A percentile compares a stretch with the other conserved stretches of the same genome.
phyloP scores from a whole-genome alignment of 352 stramenopile species.

The Globisporangium orthogonon region DNA sequence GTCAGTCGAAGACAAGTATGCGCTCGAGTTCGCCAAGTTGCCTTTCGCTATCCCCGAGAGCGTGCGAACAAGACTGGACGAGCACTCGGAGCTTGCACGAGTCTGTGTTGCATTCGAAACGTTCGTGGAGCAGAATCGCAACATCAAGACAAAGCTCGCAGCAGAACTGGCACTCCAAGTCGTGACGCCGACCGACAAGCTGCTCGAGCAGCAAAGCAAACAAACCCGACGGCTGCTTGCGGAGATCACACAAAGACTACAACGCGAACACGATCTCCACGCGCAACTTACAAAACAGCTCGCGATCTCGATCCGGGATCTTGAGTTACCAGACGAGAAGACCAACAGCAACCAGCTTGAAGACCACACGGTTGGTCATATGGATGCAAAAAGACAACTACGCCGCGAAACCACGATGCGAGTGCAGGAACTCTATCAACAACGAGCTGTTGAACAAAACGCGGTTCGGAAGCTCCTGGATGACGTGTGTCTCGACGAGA shows the following conservation, averaged over 20 bases:
- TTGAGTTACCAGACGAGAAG: not conserved
- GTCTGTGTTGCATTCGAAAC: constrained; percentile 22
- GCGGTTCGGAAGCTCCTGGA: constrained; percentile 28
- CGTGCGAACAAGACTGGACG: not conserved
- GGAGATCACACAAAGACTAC: constrained; percentile 34
- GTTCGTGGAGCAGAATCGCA: constrained; percentile 16
- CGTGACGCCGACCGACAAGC: constrained; percentile 23
- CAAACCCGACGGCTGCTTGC: constrained; percentile 33
- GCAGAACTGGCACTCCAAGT: constrained; percentile 23
- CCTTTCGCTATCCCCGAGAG: constrained; percentile 12
- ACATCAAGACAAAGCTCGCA: constrained; percentile 16
- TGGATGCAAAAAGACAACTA: too few relatives aligned
- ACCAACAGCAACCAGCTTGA: not conserved
- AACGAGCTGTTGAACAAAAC: constrained; percentile 20
- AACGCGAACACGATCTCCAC: constrained; percentile 34
- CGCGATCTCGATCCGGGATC: not conserved
- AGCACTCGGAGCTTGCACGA: constrained; percentile 15
- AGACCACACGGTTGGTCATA: not conserved
- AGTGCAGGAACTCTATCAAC: constrained; percentile 10
- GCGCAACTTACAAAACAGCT: constrained; percentile 7
- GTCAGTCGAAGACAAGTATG: constrained; percentile 30
- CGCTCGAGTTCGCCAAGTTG: constrained; percentile 21
- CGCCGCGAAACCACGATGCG: constrained; percentile 2
- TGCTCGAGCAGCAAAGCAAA: constrained; percentile 27
- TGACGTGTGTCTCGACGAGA: constrained; percentile 27